These are phyloP conservation scores for Daldinia caldariorum DNA, from an alignment of 495 filamentous ascomycete genomes.

Conservation along the genomic window DNA sequence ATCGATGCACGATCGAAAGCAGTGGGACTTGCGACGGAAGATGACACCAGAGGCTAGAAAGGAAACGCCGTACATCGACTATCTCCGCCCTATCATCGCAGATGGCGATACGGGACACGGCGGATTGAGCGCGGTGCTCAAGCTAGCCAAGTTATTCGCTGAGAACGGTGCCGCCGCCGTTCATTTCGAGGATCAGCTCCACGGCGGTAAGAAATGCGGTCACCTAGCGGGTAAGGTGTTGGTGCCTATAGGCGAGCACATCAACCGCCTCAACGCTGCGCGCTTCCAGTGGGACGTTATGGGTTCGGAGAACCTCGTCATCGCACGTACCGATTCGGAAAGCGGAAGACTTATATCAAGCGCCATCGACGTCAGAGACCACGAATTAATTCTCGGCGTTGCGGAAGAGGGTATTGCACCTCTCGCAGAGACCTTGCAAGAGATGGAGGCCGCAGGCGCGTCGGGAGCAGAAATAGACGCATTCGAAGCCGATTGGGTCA, in stretches of 20 bases:
- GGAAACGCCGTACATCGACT: slow-evolving; percentile 85
- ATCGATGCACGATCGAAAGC: slow-evolving; percentile 93
- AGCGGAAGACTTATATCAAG: slow-evolving; percentile 89
- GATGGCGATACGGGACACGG: slow-evolving; percentile 97
- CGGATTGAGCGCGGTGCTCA: slow-evolving; percentile 89
- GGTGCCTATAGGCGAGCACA: slow-evolving; percentile 93
- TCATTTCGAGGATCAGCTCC: slow-evolving; percentile 97
- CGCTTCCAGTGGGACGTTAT: slow-evolving; percentile 99
- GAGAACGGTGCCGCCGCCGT: slow-evolving; percentile 97
- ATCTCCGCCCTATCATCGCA: slow-evolving; percentile 93
- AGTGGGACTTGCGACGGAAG: slow-evolving; percentile 85
- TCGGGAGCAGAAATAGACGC: slow-evolving; percentile 80
- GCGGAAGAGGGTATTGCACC: slow-evolving; percentile 74
- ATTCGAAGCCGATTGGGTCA: slow-evolving; percentile 90
- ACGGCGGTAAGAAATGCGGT: slow-evolving; percentile 98
- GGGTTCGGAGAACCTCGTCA: slow-evolving; percentile 92
- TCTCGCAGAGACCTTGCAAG: slow-evolving; percentile 87
- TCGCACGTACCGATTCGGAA: slow-evolving; percentile 95
- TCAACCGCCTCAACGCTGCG: slow-evolving; percentile 90
- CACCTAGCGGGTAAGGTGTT: slow-evolving; percentile 97
- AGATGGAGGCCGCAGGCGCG: slow-evolving; percentile 84
- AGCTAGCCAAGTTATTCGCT: slow-evolving; percentile 98
- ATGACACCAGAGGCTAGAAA: slow-evolving; percentile 75
- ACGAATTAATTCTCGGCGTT: slow-evolving; percentile 94
- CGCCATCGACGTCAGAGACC: slow-evolving; percentile 90